Conservation (phyloP, 2,329 filamentous ascomycete genomes). For the Alternaria gansuensis region DNA sequence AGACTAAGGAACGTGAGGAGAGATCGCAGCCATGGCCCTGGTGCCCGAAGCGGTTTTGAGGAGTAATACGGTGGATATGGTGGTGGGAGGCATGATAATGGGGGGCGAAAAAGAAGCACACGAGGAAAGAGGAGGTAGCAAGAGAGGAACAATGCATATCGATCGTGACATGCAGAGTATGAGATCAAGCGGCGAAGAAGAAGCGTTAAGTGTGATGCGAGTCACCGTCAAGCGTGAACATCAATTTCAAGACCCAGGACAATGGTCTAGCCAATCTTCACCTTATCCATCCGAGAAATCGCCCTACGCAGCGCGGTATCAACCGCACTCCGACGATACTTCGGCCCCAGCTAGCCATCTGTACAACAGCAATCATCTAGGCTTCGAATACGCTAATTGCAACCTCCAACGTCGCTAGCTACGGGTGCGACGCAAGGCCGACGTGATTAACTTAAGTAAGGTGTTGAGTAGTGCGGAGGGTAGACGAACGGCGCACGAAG, state of each 20-base stretch:
- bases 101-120: background rate
- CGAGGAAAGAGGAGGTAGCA: conserved; percentile 16
- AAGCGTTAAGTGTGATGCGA: conserved; percentile 50
- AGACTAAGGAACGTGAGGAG: conserved; percentile 24
- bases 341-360: conserved; percentile 17
- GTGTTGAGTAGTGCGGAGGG: conserved; percentile 51
- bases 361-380: conserved; percentile 37
- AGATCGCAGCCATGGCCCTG: conserved; percentile 25
- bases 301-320: conserved; percentile 5
- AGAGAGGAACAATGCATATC: conserved; percentile 26
- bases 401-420: conserved; percentile 47
- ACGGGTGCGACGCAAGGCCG: conserved; percentile 52
- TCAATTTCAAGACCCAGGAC: conserved; percentile 27
- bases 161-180: conserved; percentile 35
- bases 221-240: conserved; percentile 47
- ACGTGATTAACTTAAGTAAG: conserved; percentile 50
- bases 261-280: conserved; percentile 24
- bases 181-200: conserved; percentile 43
- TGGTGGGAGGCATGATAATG: conserved; percentile 6
- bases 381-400: conserved; percentile 47
- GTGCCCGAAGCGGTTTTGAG: conserved; percentile 16
- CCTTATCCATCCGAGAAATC: conserved; percentile 18
- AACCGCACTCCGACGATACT: conserved; percentile 30
- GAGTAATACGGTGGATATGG: conserved; percentile 22
- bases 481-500: conserved; percentile 48